Evolutionary conservation across 441 rosid genomes (phyloP).

Genomic region (Erodium chrysanthum): DNA sequence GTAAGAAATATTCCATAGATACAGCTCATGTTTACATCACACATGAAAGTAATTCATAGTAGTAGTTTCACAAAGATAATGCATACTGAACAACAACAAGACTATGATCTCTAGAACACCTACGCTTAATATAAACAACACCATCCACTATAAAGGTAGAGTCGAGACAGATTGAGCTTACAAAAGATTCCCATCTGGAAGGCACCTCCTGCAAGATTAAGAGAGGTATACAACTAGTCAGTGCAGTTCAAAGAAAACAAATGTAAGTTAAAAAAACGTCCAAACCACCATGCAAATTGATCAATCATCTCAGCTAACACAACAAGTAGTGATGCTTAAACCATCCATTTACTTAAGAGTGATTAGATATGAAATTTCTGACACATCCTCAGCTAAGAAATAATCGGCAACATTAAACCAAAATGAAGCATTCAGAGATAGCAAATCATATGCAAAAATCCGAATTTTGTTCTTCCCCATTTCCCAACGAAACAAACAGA

Average conservation of each 20-base stretch:
- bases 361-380: too few species aligned
- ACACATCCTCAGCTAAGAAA: too few species aligned
- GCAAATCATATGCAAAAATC: not conserved
- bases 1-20: not conserved
- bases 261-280: not conserved
- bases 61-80: not conserved
- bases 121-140: not conserved
- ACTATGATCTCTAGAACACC: not conserved
- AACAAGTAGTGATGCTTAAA: not conserved
- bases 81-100: not conserved
- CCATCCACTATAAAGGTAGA: not conserved
- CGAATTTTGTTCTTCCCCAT: not conserved
- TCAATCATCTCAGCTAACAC: not conserved
- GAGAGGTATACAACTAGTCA: conserved; percentile 13
- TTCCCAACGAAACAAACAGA: not conserved
- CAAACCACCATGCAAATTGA: not conserved
- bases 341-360: not conserved
- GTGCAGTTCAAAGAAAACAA: not conserved
- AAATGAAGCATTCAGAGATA: not conserved
- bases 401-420: not conserved
- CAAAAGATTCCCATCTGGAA: conserved; percentile 84
- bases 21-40: not conserved
- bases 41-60: not conserved
- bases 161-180: conserved; percentile 30
- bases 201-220: conserved; percentile 48